Evolutionary conservation across 805 yeast species (phyloP), one percentile per base, ranked within the genome.

Genomic region (Ogataea minuta): DNA sequence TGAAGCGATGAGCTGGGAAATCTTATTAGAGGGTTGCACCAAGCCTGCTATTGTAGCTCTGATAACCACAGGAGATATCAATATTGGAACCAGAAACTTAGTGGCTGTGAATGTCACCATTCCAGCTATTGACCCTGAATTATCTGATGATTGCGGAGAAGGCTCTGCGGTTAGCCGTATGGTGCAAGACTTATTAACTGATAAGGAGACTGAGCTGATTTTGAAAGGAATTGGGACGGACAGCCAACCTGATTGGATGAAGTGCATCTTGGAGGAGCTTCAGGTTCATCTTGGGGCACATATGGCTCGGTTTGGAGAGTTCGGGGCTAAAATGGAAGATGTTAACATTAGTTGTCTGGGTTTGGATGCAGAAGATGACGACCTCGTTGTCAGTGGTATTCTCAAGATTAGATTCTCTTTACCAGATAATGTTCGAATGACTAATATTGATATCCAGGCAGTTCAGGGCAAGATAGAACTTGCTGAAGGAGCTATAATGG

Each of bases 151-250:
- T 13, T 50, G 54, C 29, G 40, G 36, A 14, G 23, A 14, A 6
- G 28, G 25, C 8, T 46, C 53, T 9, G 43, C 49, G 4, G 36
- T 49, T 24, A 40, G 31, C 33, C 19, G 9, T 4, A 4, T 39
- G 6, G 9, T 46, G 11, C 9, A n/a, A 2, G 10, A 29, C 9
- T 13, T 42, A 14, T 14, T 42, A 9, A n/a, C 33, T n/a, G 34
- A 39, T 14, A 35, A 33, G 11, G 26, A 23, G 2, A 17, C 41
- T 6, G 11, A 13, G 11, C 16, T 41, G 4, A 24, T 33, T 31
- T 31, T 43, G 5, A 25, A 40, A 3, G 54, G 52, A 9, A 16
- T 17, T 4, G 23, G 14, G 3, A 24, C 19, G 9, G 14, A 11
- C 9, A 11, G 16, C 10, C 20, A 31, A 4, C 36, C 40, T 3